These are phyloP conservation scores for Neurospora sp. DNA, from an alignment of 2,329 filamentous ascomycete species.

Conservation along the genomic window DNA sequence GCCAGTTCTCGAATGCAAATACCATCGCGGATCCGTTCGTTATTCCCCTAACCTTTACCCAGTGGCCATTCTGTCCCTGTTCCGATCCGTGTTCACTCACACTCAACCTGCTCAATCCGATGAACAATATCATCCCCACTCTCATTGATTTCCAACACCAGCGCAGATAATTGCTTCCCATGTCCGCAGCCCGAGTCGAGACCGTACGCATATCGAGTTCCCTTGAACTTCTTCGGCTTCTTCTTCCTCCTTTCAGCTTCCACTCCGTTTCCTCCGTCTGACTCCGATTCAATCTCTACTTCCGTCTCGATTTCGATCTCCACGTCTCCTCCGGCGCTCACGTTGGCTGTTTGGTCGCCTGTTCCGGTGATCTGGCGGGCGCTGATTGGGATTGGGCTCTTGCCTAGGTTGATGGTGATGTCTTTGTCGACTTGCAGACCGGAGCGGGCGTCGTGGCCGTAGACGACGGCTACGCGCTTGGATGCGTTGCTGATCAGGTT, in stretches of 20 bases:
- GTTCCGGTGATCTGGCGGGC: constrained; percentile 3
- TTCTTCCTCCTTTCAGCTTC: not conserved
- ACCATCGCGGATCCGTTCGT: not conserved
- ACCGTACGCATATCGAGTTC: constrained; percentile 59
- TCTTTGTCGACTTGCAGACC: constrained; percentile 44
- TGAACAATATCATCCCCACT: constrained; percentile 26
- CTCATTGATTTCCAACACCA: constrained; percentile 54
- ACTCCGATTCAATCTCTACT: not conserved
- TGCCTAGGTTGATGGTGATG: not conserved
- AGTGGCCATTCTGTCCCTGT: not conserved
- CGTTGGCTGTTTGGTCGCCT: not conserved
- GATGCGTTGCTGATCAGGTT: constrained; percentile 17
- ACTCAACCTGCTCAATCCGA: constrained; percentile 32
- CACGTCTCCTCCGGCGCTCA: constrained; percentile 15
- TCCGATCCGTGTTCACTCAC: constrained; percentile 16
- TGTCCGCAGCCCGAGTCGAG: constrained; percentile 76
- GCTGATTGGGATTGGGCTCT: not conserved
- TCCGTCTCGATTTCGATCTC: constrained; percentile 5
- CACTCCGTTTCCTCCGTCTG: not conserved
- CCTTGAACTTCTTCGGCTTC: constrained; percentile 25
- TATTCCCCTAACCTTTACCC: constrained; percentile 1
- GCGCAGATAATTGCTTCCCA: constrained; percentile 64
- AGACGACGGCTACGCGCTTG: constrained; percentile 59
- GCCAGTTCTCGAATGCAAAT: not conserved
- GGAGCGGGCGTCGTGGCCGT: constrained; percentile 73